Evolutionary conservation across 345 rosid species (phyloP), one percentile per base, ranked within the genome.

Genomic region (Angophora floribunda): DNA sequence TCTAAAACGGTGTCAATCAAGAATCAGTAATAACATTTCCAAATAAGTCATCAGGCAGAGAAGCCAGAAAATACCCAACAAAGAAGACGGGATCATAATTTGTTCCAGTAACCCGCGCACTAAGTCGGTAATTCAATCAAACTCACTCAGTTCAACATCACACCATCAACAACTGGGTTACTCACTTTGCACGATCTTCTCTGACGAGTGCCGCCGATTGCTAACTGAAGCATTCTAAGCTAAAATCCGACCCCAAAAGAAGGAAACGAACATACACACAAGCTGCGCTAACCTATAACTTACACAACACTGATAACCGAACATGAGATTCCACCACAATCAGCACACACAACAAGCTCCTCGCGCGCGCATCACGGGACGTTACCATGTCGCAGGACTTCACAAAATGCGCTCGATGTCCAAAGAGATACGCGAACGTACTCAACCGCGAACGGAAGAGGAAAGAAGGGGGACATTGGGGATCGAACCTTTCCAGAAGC

Each of bases 401-500:
- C 41, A 16, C 32, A 4, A 67, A 57, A 41, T 49, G 30, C 2
- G 26, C 65, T 24, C 52, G 26, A 51, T 80, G 49, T 41, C 84
- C 67, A 51, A 22, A 12, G 24, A 41, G 84, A 41, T 22, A 10
- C 32, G 49, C 52, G 41, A 9, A 59, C 12, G 36, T 10, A 11
- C 85, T 30, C 61, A 28, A 30, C 4, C 17, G 75, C 12, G 13
- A 63, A 28, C 24, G 22, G 9, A 44, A 3, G 49, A 14, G 22
- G 4, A 11, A 52, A 87, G 55, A 51, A 30, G 36, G 28, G 12
- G 59, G 28, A n/a, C 44, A 16, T 52, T 80, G 59, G 59, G 16
- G 28, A 59, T 90, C 84, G 84, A 75, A 96, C 99, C 99, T 98
- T 93, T 95, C 99, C 99, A 98, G 94, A 96, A 98, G 93, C 91